Evolutionary conservation across 495 filamentous ascomycete genomes (phyloP).

Genomic region (Elaphomyces granulatus): DNA sequence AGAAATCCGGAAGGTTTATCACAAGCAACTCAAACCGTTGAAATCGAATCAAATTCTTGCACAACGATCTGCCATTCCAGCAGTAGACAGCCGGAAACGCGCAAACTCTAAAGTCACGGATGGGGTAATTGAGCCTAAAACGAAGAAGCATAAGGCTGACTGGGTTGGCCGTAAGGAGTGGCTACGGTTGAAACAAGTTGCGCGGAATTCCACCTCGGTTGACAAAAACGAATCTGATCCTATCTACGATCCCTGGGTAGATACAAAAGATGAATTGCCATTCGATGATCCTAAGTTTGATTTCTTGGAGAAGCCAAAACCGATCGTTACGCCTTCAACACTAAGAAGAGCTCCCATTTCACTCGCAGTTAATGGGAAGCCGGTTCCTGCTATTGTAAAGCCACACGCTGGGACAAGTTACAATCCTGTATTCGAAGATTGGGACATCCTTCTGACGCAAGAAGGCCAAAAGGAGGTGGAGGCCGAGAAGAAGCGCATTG

Average conservation of each 20-base stretch:
- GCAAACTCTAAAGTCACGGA: conserved; percentile 39
- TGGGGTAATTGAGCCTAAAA: conserved; percentile 50
- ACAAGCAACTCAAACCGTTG: conserved; percentile 56
- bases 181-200: conserved; percentile 56
- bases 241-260: conserved; percentile 66
- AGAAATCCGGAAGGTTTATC: conserved; percentile 43
- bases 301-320: conserved; percentile 47
- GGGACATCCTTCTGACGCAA: conserved; percentile 54
- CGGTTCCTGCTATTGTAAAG: conserved; percentile 59
- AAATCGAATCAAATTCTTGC: conserved; percentile 87
- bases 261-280: conserved; percentile 25
- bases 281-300: conserved; percentile 38
- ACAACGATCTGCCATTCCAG: conserved; percentile 63
- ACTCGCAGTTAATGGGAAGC: conserved; percentile 60
- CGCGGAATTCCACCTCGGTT: conserved; percentile 52
- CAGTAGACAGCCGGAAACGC: conserved; percentile 63
- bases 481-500: conserved; percentile 62
- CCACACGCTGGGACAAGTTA: conserved; percentile 78
- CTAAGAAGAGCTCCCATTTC: conserved; percentile 64
- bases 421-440: conserved; percentile 77
- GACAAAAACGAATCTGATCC: conserved; percentile 38
- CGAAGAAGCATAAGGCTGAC: conserved; percentile 57
- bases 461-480: conserved; percentile 68
- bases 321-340: conserved; percentile 59
- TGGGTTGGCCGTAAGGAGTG: conserved; percentile 75